Evolutionary conservation across 495 filamentous ascomycete genomes (phyloP), one percentile per base, ranked within the genome.

Genomic region (Penicillium turbatum): DNA sequence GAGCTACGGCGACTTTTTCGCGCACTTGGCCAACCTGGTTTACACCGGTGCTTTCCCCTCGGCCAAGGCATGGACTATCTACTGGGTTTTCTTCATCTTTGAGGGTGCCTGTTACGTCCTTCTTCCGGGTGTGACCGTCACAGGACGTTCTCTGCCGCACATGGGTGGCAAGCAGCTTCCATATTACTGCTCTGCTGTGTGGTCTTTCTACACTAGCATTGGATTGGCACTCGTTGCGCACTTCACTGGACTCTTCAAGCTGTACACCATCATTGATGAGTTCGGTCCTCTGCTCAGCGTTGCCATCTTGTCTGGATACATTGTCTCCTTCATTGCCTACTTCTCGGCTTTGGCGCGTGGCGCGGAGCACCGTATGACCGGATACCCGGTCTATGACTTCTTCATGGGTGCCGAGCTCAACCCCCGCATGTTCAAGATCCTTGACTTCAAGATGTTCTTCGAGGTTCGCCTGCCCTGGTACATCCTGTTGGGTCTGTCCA

Each of bases 401-500:
- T 98, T 96, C 81, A 96, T 98, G 91, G 93, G 93, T 50, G 90
- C 93, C 11, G 93, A 98, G 77, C 78, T 98, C 40, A 96, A 98
- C 77, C 93, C 93, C 8, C 81, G 93, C 44, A 86, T 97, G 83
- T 95, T 97, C 68, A 88, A 86, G 24, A 84, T 92, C 57, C 76
- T 98, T 51, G 93, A 98, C 68, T 89, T 97, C 75, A 98, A 98
- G 81, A 97, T 98, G 93, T 97, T 98, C 77, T 95, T 92, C 66
- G 93, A 98, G 74, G 92, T 98, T 55, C 88, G 93, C 55, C 79
- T 98, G 46, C 93, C 93, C 36, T 98, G 93, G 93, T 98, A 84
- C 72, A 95, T 96, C 46, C 80, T 98, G 19, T 85, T 96, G 59
- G 78, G 93, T 43, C 75, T 95, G 35, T 85, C 84, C 36, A 79